phyloP scores from a whole-genome alignment of 2,329 filamentous ascomycete species.

The Sporothrix protearum region DNA sequence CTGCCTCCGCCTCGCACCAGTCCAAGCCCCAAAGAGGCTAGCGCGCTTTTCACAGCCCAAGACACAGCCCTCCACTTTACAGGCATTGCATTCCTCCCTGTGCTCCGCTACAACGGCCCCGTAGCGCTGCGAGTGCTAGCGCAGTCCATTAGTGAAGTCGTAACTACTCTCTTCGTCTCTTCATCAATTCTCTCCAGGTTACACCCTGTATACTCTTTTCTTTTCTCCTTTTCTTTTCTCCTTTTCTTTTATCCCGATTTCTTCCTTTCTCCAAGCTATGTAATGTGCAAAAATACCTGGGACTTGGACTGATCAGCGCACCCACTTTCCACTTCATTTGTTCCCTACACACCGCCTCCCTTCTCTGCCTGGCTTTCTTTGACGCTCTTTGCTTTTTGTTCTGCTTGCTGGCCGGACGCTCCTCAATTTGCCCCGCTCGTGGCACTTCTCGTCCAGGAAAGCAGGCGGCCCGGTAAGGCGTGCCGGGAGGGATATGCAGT shows the following conservation, averaged over 20 bases:
- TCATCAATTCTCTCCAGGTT: background rate
- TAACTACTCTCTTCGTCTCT: background rate
- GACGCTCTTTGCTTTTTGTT: background rate
- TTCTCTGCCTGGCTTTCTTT: background rate
- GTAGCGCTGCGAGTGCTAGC: background rate
- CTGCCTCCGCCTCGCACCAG: background rate
- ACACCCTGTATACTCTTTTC: background rate
- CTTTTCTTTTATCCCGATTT: background rate
- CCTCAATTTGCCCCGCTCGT: background rate
- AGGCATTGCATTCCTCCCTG: background rate
- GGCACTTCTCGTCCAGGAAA: background rate
- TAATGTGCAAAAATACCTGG: no score
- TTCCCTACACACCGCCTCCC: background rate
- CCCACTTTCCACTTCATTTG: background rate
- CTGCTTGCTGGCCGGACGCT: background rate
- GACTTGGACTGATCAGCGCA: background rate
- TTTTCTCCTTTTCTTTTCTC: background rate
- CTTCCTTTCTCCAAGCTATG: background rate
- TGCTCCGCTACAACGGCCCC: background rate
- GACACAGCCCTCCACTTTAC: background rate
- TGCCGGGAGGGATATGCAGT: background rate
- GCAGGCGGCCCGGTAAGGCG: background rate
- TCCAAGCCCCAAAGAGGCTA: background rate
- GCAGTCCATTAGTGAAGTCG: background rate
- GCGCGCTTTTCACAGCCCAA: background rate